Percentiles rank a stretch among this genome's conserved stretches.
These are phyloP conservation scores for Rutstroemia sp. DNA, from an alignment of 2,329 filamentous ascomycete genomes.

Conservation along the genomic window DNA sequence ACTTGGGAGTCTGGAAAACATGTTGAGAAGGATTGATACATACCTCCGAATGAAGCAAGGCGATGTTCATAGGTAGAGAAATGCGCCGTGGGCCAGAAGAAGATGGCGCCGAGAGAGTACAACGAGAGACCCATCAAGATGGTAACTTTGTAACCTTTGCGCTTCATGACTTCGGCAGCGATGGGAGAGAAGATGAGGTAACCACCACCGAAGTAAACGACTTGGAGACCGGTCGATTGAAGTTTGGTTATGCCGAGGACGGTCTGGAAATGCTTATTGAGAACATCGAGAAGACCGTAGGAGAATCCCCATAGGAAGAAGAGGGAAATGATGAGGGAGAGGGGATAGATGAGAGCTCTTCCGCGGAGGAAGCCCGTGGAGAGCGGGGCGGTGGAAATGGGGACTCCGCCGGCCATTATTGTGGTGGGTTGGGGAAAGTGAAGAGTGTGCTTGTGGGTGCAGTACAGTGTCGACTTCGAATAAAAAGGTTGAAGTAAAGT, in stretches of 20 bases:
- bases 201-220: constrained; percentile 62
- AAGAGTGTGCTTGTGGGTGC: not conserved
- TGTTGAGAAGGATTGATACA: no score
- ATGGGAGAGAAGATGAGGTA: constrained; percentile 63
- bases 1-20: no score
- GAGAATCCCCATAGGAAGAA: constrained; percentile 88
- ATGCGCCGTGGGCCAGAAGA: constrained; percentile 57
- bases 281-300: constrained; percentile 74
- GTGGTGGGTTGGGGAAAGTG: not conserved
- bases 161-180: constrained; percentile 64
- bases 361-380: constrained; percentile 34
- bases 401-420: constrained; percentile 36
- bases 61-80: constrained; percentile 45
- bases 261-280: constrained; percentile 64
- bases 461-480: no score
- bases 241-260: constrained; percentile 52
- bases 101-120: constrained; percentile 60
- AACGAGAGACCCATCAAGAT: constrained; percentile 70
- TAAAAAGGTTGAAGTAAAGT: no score
- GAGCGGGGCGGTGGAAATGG: constrained; percentile 31
- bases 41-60: constrained; percentile 60
- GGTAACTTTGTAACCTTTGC: constrained; percentile 67
- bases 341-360: constrained; percentile 38
- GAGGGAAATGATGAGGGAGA: constrained; percentile 60
- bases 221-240: constrained; percentile 61